These are phyloP conservation scores for Tripterygium wilfordii DNA, from an alignment of 177 flowering plant species.

Conservation along the genomic window DNA sequence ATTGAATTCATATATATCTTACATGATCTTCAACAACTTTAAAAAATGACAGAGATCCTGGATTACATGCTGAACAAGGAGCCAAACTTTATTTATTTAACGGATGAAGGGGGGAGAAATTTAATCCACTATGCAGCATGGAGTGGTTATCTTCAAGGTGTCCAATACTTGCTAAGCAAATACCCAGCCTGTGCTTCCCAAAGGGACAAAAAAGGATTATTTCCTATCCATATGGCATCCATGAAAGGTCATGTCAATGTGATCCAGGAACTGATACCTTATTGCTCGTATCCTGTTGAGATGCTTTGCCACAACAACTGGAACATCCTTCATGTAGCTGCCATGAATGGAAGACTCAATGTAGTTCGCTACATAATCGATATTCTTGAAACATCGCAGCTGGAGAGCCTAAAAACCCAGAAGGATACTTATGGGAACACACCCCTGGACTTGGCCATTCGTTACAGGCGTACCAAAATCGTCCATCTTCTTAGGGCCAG, in stretches of 20 bases:
- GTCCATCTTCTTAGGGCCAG: too few species aligned
- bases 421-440: too few species aligned
- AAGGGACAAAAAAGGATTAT: conserved; percentile 1
- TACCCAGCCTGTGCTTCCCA: not conserved
- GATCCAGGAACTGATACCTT: not conserved
- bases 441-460: too few species aligned
- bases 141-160: conserved; percentile 10
- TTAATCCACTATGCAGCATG: conserved; percentile 12
- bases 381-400: too few species aligned
- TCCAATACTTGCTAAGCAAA: not conserved
- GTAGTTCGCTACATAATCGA: not conserved
- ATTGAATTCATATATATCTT: too few species aligned
- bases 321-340: conserved; percentile 7
- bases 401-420: too few species aligned
- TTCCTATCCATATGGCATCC: conserved; percentile 5
- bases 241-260: not conserved
- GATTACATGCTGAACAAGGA: not conserved
- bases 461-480: too few species aligned
- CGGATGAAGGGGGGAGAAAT: conserved; percentile 11
- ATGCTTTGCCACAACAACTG: not conserved
- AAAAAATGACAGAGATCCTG: conserved; percentile 12
- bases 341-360: not conserved
- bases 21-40: too few species aligned
- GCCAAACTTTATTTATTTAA: not conserved
- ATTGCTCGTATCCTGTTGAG: not conserved